phyloP scores from a whole-genome alignment of 2,329 filamentous ascomycete species.

The Fusarium torulosum region DNA sequence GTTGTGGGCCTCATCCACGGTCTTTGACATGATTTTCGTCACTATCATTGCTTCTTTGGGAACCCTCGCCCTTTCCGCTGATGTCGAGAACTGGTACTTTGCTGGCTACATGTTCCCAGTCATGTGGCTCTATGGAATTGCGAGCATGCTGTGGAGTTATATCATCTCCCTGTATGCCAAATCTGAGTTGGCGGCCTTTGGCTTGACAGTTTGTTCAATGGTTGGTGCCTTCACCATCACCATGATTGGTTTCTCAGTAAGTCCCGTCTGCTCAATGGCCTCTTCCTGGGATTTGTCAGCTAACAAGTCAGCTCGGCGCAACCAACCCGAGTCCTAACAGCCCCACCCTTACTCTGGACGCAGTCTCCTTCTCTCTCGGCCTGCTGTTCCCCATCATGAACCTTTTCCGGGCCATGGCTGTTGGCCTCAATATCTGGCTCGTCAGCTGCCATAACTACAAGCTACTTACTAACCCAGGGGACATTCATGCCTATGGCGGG shows the following conservation, averaged over 20 bases:
- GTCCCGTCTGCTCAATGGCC: neutral
- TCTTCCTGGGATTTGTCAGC: neutral
- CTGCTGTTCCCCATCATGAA: conserved; percentile 52
- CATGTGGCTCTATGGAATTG: conserved; percentile 4
- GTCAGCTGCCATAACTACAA: conserved; percentile 74
- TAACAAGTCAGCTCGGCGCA: neutral
- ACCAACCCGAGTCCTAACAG: neutral
- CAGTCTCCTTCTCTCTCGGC: neutral
- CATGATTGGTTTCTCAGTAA: neutral
- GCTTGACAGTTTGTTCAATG: neutral
- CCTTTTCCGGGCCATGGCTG: conserved; percentile 76
- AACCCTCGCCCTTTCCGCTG: conserved; percentile 1
- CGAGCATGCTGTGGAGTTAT: conserved; percentile 7
- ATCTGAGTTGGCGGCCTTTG: conserved; percentile 10
- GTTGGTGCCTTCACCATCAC: neutral
- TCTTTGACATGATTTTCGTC: conserved; percentile 17
- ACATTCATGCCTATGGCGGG: conserved; percentile 77
- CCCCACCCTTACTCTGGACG: neutral
- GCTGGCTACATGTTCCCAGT: conserved; percentile 10
- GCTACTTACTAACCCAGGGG: conserved; percentile 69
- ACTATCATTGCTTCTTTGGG: neutral
- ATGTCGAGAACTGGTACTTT: conserved; percentile 5
- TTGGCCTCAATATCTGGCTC: conserved; percentile 83
- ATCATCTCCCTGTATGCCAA: conserved; percentile 1
- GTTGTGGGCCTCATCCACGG: conserved; percentile 2